These are phyloP conservation scores for Arthrobotrys pseudoclavata DNA, from an alignment of 2,329 filamentous ascomycete genomes.

Conservation along the genomic window DNA sequence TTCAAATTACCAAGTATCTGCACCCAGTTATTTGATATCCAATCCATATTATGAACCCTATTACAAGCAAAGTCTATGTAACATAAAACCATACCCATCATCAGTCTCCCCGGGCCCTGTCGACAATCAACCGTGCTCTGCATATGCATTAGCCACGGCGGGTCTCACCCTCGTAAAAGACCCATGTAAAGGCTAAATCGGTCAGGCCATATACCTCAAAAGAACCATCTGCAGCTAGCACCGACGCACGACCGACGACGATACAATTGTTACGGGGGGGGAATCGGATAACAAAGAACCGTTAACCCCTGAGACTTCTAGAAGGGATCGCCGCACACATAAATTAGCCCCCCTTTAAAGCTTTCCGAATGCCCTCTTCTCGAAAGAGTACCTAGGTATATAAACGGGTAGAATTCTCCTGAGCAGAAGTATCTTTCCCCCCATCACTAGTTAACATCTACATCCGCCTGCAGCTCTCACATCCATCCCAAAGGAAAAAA, in stretches of 20 bases:
- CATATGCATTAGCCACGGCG: slow-evolving; percentile 55
- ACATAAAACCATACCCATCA: neutral
- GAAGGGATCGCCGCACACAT: slow-evolving; percentile 13
- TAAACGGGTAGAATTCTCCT: slow-evolving; percentile 2
- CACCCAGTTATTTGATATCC: neutral
- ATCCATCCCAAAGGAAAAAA: slow-evolving; percentile 16
- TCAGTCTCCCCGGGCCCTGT: neutral
- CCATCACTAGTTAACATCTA: neutral
- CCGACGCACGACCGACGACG: slow-evolving; percentile 11
- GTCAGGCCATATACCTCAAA: slow-evolving; percentile 3
- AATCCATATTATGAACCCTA: neutral
- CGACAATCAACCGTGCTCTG: slow-evolving; percentile 44
- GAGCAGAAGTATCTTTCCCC: slow-evolving; percentile 1
- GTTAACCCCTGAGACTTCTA: slow-evolving; percentile 1
- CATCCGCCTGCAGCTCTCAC: neutral
- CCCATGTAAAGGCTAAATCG: slow-evolving; percentile 21
- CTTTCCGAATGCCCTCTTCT: too few relatives aligned
- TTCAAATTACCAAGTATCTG: neutral
- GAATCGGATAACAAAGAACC: neutral
- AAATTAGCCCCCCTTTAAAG: neutral
- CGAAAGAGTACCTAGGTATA: too few relatives aligned
- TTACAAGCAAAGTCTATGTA: neutral
- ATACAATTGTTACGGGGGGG: neutral
- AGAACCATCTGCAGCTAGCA: neutral
- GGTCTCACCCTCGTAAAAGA: slow-evolving; percentile 32